Evolutionary conservation across 2,329 filamentous ascomycete genomes (phyloP), one percentile per base, ranked within the genome.

Genomic region (Colletotrichum sidae): DNA sequence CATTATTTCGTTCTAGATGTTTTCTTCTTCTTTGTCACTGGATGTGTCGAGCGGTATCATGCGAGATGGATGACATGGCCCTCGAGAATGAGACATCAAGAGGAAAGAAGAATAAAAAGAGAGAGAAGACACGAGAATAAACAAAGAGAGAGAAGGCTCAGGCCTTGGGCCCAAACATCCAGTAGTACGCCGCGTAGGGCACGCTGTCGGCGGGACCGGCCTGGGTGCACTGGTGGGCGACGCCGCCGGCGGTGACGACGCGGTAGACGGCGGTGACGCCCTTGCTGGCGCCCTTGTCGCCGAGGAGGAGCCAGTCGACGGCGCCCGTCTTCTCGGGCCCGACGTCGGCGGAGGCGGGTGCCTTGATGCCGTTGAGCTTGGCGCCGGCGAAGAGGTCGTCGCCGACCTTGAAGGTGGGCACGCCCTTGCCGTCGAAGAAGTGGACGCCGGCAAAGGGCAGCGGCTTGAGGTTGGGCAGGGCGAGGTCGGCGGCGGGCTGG

Each of bases 401-500:
- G 57, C 77, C 73, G 42, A 92, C 79, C 64, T 86, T 81, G 73
- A 92, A 93, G 11, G 82, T 87, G 1, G 91, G 90, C 0, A 79
- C 76, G 67, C 83, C 77, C 49, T 72, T 68, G 51, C 68, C 67
- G 75, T 84, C 84, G 81, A 93, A 93, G 83, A 82, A 91, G 81
- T 93, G 91, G 70, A 87, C 83, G 37, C 90, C 91, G 12, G 89
- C 73, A 70, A 84, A 82, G 53, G 78, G 76, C 6, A 85, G 64
- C 2, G 72, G 68, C 10, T 50, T 45, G 41, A 79, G 46, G 56
- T 73, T 73, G 6, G 74, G 63, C 39, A 83, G 71, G 9, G 71
- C 67, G 57, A 88, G 74, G 56, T 77, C 70, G 3, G 79, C 75
- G 2, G 77, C 75, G 35, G 78, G 73, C 25, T 76, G 68, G 47